A percentile compares a stretch with the other conserved stretches of the same genome.
phyloP scores from a whole-genome alignment of 1,139 yeast species.

The Geotrichum klebahnii region DNA sequence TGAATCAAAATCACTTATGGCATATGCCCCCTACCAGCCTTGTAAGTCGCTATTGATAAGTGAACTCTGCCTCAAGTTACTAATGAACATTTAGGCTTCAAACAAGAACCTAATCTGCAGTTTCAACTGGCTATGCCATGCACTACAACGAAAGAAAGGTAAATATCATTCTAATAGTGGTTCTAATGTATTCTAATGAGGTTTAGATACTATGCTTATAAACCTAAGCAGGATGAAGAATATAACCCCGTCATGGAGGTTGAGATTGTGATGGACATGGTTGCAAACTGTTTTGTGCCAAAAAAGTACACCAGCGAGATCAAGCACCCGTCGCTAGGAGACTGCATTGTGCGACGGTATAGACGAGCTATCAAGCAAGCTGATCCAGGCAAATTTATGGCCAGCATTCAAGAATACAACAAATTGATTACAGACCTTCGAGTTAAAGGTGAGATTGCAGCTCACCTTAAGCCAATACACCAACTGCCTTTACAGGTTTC shows the following conservation, averaged over 20 bases:
- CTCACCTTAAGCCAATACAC: slow-evolving; percentile 41
- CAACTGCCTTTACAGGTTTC: slow-evolving; percentile 53
- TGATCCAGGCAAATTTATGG: slow-evolving; percentile 39
- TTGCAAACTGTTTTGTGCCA: slow-evolving; percentile 47
- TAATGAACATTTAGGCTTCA: slow-evolving; percentile 6
- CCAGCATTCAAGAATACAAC: slow-evolving; percentile 45
- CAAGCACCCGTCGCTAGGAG: slow-evolving; percentile 42
- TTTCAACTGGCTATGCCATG: slow-evolving; percentile 22
- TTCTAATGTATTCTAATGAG: background rate
- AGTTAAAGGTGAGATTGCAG: slow-evolving; percentile 35
- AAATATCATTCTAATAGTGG: too few relatives aligned
- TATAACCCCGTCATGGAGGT: slow-evolving; percentile 72
- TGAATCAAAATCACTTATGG: slow-evolving; percentile 17
- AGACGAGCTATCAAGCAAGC: slow-evolving; percentile 43
- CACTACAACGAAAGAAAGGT: slow-evolving; percentile 14
- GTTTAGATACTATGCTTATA: slow-evolving; percentile 14
- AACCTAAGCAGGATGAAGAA: slow-evolving; percentile 41
- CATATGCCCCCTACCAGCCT: slow-evolving; percentile 18
- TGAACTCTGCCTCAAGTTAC: too few relatives aligned
- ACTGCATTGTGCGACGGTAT: slow-evolving; percentile 47
- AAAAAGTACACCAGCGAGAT: slow-evolving; percentile 41
- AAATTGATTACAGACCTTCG: slow-evolving; percentile 39
- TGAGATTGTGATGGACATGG: slow-evolving; percentile 54
- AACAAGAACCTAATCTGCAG: slow-evolving; percentile 12
- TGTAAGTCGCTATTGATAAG: slow-evolving; percentile 2